Conservation (phyloP, 768 basidiomycete genomes). For the Tephrocybe rancida region DNA sequence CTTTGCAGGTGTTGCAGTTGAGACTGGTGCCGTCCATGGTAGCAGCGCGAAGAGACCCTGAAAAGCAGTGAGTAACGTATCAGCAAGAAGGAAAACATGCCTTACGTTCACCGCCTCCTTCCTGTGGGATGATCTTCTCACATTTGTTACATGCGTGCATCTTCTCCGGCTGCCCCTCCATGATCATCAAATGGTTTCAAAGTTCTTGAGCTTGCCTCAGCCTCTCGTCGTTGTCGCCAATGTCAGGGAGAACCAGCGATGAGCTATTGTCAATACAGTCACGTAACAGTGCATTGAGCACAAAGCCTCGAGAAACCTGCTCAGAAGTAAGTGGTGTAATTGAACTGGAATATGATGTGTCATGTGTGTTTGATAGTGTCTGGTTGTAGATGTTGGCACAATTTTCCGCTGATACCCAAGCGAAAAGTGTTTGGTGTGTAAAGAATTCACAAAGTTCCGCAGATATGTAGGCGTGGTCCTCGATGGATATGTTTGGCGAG, state of each 20-base stretch:
- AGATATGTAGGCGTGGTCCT: not conserved
- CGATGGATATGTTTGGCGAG: not conserved
- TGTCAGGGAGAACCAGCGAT: not conserved
- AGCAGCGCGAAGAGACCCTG: not conserved
- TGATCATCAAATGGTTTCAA: not conserved
- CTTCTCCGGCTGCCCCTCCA: not conserved
- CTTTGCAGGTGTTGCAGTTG: not conserved
- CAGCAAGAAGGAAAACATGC: no score
- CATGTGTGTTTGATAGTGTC: no score
- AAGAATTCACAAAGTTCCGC: not conserved
- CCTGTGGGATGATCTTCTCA: not conserved
- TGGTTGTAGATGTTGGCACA: not conserved
- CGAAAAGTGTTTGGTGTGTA: not conserved
- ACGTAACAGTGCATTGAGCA: not conserved
- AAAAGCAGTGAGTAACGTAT: not conserved
- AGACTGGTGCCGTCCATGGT: not conserved
- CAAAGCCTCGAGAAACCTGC: not conserved
- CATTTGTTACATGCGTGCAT: not conserved
- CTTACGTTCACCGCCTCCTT: no score
- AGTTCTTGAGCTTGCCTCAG: not conserved
- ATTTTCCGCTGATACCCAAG: not conserved
- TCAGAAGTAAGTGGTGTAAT: not conserved
- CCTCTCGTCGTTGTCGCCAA: not conserved
- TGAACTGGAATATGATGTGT: not conserved
- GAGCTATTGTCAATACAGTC: not conserved